A percentile compares a stretch with the other conserved stretches of the same genome.
These are phyloP conservation scores for Polygonum maritimum DNA, from an alignment of 148 eudicot genomes.

Conservation along the genomic window DNA sequence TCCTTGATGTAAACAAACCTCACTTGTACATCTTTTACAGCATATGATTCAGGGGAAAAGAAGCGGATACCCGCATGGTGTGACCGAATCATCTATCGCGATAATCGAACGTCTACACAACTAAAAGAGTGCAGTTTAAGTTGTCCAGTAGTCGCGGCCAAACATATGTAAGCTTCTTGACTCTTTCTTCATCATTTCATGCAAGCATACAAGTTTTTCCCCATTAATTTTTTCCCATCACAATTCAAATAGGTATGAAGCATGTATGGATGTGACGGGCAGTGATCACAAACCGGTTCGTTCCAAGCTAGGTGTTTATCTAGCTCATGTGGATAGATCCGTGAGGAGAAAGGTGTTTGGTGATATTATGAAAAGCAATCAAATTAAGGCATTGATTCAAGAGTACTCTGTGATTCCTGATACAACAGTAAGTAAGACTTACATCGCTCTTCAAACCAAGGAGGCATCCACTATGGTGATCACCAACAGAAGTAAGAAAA, in stretches of 20 bases:
- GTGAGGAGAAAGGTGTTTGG: slow-evolving; percentile 83
- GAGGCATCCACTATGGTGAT: slow-evolving; percentile 43
- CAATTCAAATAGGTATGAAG: slow-evolving; percentile 55
- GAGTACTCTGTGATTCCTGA: slow-evolving; percentile 57
- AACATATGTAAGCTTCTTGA: slow-evolving; percentile 49
- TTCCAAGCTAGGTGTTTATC: slow-evolving; percentile 62
- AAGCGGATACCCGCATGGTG: slow-evolving; percentile 99
- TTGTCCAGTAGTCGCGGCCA: slow-evolving; percentile 67
- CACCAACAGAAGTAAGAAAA: slow-evolving; percentile 48
- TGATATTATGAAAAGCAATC: slow-evolving; percentile 38
- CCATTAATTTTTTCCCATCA: neutral
- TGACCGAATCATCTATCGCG: slow-evolving; percentile 83
- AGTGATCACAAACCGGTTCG: slow-evolving; percentile 98
- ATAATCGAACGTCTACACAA: slow-evolving; percentile 40
- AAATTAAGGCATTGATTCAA: slow-evolving; percentile 33
- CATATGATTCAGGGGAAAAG: slow-evolving; percentile 98
- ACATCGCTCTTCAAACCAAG: slow-evolving; percentile 63
- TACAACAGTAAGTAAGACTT: slow-evolving; percentile 40
- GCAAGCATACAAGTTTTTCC: neutral
- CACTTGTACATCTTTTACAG: slow-evolving; percentile 19
- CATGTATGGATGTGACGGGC: slow-evolving; percentile 88
- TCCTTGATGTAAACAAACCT: neutral
- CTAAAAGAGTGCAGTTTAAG: slow-evolving; percentile 59
- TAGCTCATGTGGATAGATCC: slow-evolving; percentile 87
- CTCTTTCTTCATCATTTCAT: neutral